Conservation (phyloP, 805 yeast genomes). For the Wickerhamomyces alni region DNA sequence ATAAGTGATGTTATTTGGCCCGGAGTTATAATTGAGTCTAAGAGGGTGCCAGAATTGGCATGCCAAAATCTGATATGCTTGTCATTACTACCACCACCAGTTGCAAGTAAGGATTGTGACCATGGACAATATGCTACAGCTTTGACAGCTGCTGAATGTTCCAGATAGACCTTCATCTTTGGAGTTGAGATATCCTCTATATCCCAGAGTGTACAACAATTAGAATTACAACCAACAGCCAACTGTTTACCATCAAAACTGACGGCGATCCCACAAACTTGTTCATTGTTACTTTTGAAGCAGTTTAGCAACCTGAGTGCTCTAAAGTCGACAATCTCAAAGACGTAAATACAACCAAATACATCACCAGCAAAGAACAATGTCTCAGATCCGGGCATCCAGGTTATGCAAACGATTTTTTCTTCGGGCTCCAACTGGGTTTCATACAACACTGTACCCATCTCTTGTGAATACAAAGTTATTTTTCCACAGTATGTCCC, state of each 20-base stretch:
- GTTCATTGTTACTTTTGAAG: slow-evolving; percentile 48
- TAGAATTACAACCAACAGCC: slow-evolving; percentile 84
- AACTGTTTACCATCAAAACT: slow-evolving; percentile 47
- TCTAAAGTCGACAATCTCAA: slow-evolving; percentile 20
- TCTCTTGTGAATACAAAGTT: slow-evolving; percentile 35
- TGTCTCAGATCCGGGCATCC: slow-evolving; percentile 41
- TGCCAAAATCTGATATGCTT: slow-evolving; percentile 85
- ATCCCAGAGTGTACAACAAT: slow-evolving; percentile 75
- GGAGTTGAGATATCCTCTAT: slow-evolving; percentile 39
- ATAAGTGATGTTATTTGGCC: slow-evolving; percentile 75
- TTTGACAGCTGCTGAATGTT: slow-evolving; percentile 82
- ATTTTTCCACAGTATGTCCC: slow-evolving; percentile 57
- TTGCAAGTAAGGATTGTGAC: slow-evolving; percentile 72
- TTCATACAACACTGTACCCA: slow-evolving; percentile 8
- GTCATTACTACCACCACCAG: slow-evolving; percentile 89
- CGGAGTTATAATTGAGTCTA: slow-evolving; percentile 48
- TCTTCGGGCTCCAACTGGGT: slow-evolving; percentile 24
- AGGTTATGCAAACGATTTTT: slow-evolving; percentile 51
- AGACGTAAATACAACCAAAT: slow-evolving; percentile 47
- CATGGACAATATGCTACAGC: slow-evolving; percentile 91
- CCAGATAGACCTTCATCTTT: slow-evolving; percentile 38
- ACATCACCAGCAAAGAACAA: slow-evolving; percentile 61
- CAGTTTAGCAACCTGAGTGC: slow-evolving; percentile 20
- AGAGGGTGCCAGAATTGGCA: slow-evolving; percentile 65
- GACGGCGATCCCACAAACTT: slow-evolving; percentile 61